Evolutionary conservation across 1,139 yeast species (phyloP), one percentile per base, ranked within the genome.

Genomic region (Pneumocystis canis): DNA sequence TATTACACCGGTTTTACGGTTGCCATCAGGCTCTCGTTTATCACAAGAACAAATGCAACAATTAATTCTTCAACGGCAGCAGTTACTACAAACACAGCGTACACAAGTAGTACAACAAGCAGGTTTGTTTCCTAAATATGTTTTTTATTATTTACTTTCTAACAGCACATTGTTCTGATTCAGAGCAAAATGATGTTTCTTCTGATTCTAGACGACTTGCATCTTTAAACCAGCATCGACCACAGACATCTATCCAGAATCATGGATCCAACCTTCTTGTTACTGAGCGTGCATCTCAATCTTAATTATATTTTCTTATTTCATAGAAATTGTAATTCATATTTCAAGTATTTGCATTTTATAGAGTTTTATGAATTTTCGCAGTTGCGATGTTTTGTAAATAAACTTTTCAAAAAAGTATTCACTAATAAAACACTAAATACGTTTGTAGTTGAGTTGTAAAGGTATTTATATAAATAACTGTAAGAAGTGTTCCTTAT

Each of bases 31-130:
- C 60, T 67, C 53, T 61, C 72, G 68, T 56, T 73, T 68, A 66
- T 66, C 64, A 63, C 69, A 60, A 61, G 71, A 63, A 62, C 71
- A 65, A 64, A 70, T 60, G 64, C 71, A 67, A 57, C 72, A 70
- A 58, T 68, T 64, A 59, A 70, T 63, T 57, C 68, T 61, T 57
- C 71, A 66, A 53, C 54, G 54, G 11, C 54, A 47, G 25, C 54
- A 47, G 25, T 47, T 47, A 20, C 25, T 47, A 20, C 54, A 47
- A 47, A n/a, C 31, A 47, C 54, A 47, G 11, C n/a, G 54, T 47
- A 47, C 54, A 25, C 54, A 47, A 25, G n/a, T 16, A 25, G 9
- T 47, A 11, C 54, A 47, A 25, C 54, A 47, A 47, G 25, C 31
- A 47, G 54, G 54, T 47, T 47, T 47, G 20, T 47, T 25, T 7